Evolutionary conservation across 768 basidiomycete species (phyloP), one percentile per base, ranked within the genome.

Genomic region (Xerocomus potaroensis): DNA sequence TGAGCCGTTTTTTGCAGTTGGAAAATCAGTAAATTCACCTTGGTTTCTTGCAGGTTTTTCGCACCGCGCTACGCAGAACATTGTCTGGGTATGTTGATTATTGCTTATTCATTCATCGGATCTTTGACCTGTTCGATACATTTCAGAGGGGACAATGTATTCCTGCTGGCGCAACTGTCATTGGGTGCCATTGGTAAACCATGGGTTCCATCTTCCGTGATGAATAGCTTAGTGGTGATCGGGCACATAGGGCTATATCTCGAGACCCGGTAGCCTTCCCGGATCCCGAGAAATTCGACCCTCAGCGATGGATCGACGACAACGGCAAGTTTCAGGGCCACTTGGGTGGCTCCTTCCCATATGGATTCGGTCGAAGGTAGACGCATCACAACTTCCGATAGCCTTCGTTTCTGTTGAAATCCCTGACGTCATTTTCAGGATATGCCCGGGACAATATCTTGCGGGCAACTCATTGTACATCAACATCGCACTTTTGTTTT

Each of bases 381-480:
- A 49, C 22, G 1, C 7, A 18, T 10, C n/a, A 14, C 34, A 27
- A 15, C 10, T 11, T 41, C 14, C 26, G 9, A 33, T 12, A 3
- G 5, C 14, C 8, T 11, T n/a, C 5, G 22, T 27, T 19, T 14
- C 35, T 3, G 12, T 11, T 15, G 26, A 38, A 21, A 36, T 36
- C 12, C 35, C 19, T 12, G 26, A 18, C 5, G 4, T 8, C 22
- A 1, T 15, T 8, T 15, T 26, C 10, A 76, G 81, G 29, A 72
- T 81, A 2, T 85, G 81, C 45, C 81, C 80, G 1, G 82, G 81
- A 0, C 75, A 74, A 51, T 69, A 80, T 58, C 71, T 84, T 19
- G 81, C 51, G 2, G 42, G 48, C 10, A 29, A 12, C 6, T 83
- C 83, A 4, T 63, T 85, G 2, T 80, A 78, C 54, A 66, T 84